Evolutionary conservation across 768 basidiomycete genomes (phyloP), one percentile per base, ranked within the genome.

Genomic region (Amanita thiersii): DNA sequence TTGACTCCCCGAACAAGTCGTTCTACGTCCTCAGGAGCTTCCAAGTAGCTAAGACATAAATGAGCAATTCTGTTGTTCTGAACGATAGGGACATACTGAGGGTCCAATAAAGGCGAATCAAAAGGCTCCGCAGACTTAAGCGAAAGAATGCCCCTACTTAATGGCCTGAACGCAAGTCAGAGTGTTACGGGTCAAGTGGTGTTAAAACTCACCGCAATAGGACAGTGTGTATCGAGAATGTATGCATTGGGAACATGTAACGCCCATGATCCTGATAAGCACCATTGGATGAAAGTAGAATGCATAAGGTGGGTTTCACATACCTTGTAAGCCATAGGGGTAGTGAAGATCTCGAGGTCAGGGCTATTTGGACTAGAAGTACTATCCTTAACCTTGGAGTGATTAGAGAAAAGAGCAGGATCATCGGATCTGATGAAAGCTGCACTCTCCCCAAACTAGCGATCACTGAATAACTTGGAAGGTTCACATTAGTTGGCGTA

Each of bases 351-450:
- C 44, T 73, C 71, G 2, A 72, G 44, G 40, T 73, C 71, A 14
- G 71, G 69, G 24, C 60, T 58, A 17, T 58, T 57, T 1, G 61
- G 37, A 9, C 61, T 62, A 1, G 69, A 68, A 5, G 69, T 68
- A 25, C 54, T 61, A 39, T 69, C 66, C 48, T 56, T 35, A 28
- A 70, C 32, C n/a, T 17, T 14, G 8, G 20, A 20, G 8, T 49
- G 52, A 9, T 56, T 50, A 0, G 70, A 64, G 55, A 78, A 75
- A 3, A 77, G 55, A 1, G 43, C 47, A 0, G 68, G 63, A 45
- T 79, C 69, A 29, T 65, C 65, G 1, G 70, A 63, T 12, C 77
- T 69, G 18, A 73, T 49, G 50, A 81, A 79, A 0, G 73, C 77
- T 17, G 69, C 74, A 10, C 69, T 60, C 53, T 78, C 77, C 5